These are phyloP conservation scores for Pseudogymnoascus sp. DNA, from an alignment of 2,329 filamentous ascomycete genomes.

Conservation along the genomic window DNA sequence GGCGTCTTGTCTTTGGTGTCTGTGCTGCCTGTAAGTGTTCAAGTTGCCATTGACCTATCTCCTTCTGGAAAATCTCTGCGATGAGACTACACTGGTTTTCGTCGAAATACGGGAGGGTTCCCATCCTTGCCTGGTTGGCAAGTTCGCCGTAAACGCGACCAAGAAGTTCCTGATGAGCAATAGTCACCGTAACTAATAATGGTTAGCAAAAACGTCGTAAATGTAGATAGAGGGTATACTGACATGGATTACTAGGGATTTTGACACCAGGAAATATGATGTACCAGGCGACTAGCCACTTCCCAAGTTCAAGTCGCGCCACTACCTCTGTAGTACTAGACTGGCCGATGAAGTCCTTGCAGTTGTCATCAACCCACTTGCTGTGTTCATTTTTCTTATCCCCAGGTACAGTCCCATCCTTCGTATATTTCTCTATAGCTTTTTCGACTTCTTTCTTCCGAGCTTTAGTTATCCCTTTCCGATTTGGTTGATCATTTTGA, in stretches of 20 bases:
- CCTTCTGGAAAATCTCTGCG: background rate
- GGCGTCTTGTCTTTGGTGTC: background rate
- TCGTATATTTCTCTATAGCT: background rate
- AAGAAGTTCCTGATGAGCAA: background rate
- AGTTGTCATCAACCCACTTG: background rate
- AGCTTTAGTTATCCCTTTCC: background rate
- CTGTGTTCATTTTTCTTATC: too few species aligned
- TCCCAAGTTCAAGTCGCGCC: background rate
- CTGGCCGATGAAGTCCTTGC: too few species aligned
- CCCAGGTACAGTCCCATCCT: background rate
- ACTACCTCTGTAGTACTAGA: background rate
- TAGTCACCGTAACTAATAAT: background rate
- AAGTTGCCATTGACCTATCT: too few species aligned
- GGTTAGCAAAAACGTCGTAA: background rate
- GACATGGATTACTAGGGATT: background rate
- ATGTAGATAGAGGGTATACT: background rate
- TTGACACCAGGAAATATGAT: background rate
- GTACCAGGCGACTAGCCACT: background rate
- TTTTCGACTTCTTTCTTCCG: background rate
- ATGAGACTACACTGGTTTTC: background rate
- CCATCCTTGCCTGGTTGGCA: background rate
- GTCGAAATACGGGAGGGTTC: background rate
- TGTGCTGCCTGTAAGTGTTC: background rate
- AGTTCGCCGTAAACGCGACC: background rate
- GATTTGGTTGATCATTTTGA: background rate